Conservation (phyloP, 768 basidiomycete genomes). For the Hypholoma fasciculare region DNA sequence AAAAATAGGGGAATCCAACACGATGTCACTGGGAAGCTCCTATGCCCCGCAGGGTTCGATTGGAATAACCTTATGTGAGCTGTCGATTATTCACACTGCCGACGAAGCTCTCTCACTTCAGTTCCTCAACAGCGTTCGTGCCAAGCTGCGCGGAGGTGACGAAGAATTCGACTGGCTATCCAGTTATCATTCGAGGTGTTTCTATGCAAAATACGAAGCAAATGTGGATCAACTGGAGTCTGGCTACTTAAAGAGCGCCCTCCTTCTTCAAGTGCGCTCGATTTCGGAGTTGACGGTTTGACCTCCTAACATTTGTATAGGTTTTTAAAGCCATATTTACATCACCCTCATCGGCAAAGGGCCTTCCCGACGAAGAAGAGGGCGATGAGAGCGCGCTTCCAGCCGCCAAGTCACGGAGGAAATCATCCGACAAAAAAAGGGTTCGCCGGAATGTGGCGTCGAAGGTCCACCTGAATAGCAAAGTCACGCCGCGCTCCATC, state of each 20-base stretch:
- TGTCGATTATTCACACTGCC: not conserved
- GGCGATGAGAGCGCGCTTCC: constrained; percentile 13
- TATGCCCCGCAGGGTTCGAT: no score
- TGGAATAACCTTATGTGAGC: no score
- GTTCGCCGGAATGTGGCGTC: constrained; percentile 10
- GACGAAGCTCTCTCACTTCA: not conserved
- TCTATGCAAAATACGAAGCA: not conserved
- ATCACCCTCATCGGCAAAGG: constrained; percentile 16
- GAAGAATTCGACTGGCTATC: constrained; percentile 5
- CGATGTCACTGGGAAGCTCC: no score
- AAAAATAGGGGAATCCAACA: no score
- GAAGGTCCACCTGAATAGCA: constrained; percentile 13
- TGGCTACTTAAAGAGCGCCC: constrained; percentile 2
- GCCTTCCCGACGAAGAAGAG: constrained; percentile 8
- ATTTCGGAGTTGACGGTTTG: not conserved
- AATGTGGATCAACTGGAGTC: not conserved
- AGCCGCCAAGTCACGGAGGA: not conserved
- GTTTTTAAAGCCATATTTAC: constrained; percentile 17
- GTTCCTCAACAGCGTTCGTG: not conserved
- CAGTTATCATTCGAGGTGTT: not conserved
- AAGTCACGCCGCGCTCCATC: constrained; percentile 25
- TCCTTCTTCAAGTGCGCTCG: constrained; percentile 22
- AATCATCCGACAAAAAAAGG: not conserved
- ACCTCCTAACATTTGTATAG: constrained; percentile 7
- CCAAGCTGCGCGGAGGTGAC: not conserved